Conservation (phyloP, 129 eudicot species). For the Flaveria sonorensis region DNA sequence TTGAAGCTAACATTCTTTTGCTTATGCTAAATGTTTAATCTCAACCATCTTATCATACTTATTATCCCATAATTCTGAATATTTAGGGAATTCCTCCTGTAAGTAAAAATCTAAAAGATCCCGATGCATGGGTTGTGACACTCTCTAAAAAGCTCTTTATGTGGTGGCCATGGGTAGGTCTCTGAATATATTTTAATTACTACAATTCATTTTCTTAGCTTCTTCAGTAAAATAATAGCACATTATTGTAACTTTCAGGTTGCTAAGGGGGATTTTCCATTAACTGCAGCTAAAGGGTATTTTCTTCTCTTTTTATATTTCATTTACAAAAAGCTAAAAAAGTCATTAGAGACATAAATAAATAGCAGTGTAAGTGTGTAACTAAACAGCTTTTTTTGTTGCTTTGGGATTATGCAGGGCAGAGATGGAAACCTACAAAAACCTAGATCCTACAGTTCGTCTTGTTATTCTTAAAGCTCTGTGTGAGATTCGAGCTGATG, state of each 20-base stretch:
- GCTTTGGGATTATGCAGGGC: slow-evolving; percentile 46
- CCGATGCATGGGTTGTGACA: slow-evolving; percentile 68
- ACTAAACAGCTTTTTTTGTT: slow-evolving; percentile 14
- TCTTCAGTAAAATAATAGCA: slow-evolving; percentile 14
- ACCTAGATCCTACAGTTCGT: slow-evolving; percentile 76
- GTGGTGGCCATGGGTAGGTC: slow-evolving; percentile 98
- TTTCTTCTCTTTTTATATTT: slow-evolving; percentile 6
- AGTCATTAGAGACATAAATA: background rate
- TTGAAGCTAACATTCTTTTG: slow-evolving; percentile 8
- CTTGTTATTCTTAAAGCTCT: slow-evolving; percentile 77
- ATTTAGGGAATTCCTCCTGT: slow-evolving; percentile 69
- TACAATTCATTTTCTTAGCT: background rate
- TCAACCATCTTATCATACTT: background rate
- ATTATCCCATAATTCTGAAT: slow-evolving; percentile 16
- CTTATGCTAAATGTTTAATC: slow-evolving; percentile 2
- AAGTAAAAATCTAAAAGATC: slow-evolving; percentile 43
- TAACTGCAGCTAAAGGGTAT: slow-evolving; percentile 81
- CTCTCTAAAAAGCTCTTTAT: slow-evolving; percentile 66
- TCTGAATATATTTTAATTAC: background rate
- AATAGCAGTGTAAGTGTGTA: background rate
- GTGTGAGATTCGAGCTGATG: slow-evolving; percentile 87
- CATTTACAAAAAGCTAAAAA: background rate
- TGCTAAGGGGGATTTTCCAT: slow-evolving; percentile 80
- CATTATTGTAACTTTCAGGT: slow-evolving; percentile 53
- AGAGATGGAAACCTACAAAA: slow-evolving; percentile 65